These are phyloP conservation scores for Pleurostoma richardsiae DNA, from an alignment of 2,329 filamentous ascomycete species.

Conservation along the genomic window DNA sequence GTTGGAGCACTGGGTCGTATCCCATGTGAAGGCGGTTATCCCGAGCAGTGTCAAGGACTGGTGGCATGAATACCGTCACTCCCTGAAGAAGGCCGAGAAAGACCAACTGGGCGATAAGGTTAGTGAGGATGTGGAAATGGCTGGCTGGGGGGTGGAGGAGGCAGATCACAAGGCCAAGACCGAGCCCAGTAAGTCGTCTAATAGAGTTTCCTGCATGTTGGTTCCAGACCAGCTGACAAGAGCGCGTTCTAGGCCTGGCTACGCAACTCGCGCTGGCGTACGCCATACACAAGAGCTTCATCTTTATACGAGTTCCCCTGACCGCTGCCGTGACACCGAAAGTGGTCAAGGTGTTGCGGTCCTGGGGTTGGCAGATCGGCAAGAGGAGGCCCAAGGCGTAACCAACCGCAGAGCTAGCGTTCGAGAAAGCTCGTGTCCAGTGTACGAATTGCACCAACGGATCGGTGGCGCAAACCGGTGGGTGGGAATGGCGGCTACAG, in stretches of 20 bases:
- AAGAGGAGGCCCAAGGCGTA: conserved; percentile 44
- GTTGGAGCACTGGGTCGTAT: conserved; percentile 64
- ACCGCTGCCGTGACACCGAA: conserved; percentile 89
- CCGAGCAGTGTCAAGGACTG: conserved; percentile 52
- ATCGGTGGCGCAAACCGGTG: no score
- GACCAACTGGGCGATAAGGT: conserved; percentile 37
- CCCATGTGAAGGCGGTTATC: conserved; percentile 51
- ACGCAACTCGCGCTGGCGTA: conserved; percentile 93
- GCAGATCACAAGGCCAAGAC: conserved; percentile 56
- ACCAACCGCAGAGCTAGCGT: no score
- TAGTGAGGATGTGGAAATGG: conserved; percentile 43
- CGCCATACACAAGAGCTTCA: conserved; percentile 96
- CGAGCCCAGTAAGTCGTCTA: conserved; percentile 65
- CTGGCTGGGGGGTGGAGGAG: conserved; percentile 57
- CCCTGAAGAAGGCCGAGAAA: conserved; percentile 39
- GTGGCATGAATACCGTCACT: conserved; percentile 44
- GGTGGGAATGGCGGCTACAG: no score
- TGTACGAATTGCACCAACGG: no score
- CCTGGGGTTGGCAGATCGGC: conserved; percentile 94
- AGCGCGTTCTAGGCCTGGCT: conserved; percentile 43
- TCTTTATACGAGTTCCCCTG: conserved; percentile 90
- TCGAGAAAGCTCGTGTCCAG: no score
- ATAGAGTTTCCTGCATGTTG: not conserved
- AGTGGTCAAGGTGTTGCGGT: conserved; percentile 80
- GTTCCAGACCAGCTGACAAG: conserved; percentile 8